A percentile compares a stretch with the other conserved stretches of the same genome.
phyloP scores from a whole-genome alignment of 2,329 filamentous ascomycete genomes.

The Colletotrichum chrysophilum region DNA sequence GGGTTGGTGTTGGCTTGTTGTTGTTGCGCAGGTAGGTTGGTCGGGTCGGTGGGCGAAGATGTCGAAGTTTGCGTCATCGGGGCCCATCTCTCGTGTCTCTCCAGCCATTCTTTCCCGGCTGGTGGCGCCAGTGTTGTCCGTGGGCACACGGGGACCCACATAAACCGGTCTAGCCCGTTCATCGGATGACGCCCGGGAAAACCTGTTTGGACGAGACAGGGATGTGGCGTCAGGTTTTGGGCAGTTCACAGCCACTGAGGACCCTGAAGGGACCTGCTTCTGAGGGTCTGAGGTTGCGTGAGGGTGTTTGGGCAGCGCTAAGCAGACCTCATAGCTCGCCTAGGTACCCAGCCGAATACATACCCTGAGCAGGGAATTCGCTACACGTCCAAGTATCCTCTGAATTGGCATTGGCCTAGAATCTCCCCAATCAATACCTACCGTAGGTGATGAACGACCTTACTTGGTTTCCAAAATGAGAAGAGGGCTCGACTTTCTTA shows the following conservation, averaged over 20 bases:
- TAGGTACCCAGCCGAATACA: too few relatives aligned
- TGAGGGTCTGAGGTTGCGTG: not conserved
- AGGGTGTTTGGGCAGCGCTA: not conserved
- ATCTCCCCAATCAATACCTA: not conserved
- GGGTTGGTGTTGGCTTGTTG: not conserved
- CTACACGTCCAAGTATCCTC: not conserved
- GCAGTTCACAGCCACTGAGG: conserved; percentile 3
- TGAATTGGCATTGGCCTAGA: not conserved
- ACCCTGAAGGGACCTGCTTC: conserved; percentile 8
- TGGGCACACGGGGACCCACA: not conserved
- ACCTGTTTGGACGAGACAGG: conserved; percentile 15
- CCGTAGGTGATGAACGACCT: not conserved
- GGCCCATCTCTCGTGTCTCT: not conserved
- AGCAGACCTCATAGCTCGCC: not conserved
- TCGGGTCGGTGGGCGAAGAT: not conserved
- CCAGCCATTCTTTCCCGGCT: not conserved
- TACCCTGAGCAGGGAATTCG: not conserved
- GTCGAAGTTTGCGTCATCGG: conserved; percentile 20
- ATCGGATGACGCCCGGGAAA: conserved; percentile 14
- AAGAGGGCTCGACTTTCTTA: not conserved
- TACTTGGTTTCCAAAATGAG: not conserved
- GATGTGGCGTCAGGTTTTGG: conserved; percentile 7
- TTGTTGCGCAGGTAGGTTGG: not conserved
- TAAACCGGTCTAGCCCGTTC: not conserved
- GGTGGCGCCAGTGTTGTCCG: not conserved